Conservation (phyloP, 2,329 filamentous ascomycete genomes). For the Apiospora pterosperma region DNA sequence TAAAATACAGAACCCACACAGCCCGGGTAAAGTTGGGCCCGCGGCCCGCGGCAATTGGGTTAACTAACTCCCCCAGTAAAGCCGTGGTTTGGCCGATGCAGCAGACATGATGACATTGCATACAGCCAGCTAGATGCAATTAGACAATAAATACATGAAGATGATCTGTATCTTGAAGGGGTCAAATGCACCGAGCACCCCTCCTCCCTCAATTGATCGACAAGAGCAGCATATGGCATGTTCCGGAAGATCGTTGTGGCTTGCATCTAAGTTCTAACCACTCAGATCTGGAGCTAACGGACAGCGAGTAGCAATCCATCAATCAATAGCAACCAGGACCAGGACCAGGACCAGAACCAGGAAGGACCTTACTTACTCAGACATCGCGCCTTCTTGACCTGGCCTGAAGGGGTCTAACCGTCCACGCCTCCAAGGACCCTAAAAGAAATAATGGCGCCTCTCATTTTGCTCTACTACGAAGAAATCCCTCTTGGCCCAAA, state of each 20-base stretch:
- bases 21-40: neutral
- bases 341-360: neutral
- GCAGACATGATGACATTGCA: neutral
- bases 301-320: neutral
- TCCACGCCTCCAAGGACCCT: neutral
- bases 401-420: neutral
- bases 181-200: neutral
- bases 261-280: neutral
- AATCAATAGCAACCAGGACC: too few relatives aligned
- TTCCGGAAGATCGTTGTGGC: neutral
- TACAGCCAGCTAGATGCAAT: neutral
- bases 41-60: neutral
- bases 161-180: neutral
- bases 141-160: neutral
- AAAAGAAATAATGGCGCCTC: neutral
- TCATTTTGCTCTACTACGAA: neutral
- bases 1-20: constrained; percentile 26
- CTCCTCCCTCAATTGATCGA: neutral
- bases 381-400: neutral
- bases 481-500: neutral
- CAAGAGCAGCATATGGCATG: neutral
- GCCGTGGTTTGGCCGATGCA: neutral
- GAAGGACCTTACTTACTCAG: neutral
- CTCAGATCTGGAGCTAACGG: neutral
- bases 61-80: too few relatives aligned